Evolutionary conservation across 108 stramenopile genomes (phyloP).

Genomic region (Nitzschia sp.): DNA sequence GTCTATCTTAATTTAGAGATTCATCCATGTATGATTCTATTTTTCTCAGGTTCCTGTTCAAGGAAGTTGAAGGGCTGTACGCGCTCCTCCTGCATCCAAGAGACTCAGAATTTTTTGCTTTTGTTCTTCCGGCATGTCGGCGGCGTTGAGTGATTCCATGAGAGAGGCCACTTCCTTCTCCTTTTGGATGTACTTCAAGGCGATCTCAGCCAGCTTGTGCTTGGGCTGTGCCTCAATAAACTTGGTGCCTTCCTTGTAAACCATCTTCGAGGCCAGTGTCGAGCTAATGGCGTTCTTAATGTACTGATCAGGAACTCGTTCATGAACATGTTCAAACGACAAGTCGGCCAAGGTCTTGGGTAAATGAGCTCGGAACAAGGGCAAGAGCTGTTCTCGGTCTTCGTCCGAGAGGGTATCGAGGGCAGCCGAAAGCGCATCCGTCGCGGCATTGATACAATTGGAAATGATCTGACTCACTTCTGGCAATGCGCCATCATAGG

Average conservation of each 20-base stretch:
- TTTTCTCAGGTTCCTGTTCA: too few relatives aligned
- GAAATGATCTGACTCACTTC: conserved; percentile 88
- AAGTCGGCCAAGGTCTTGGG: conserved; percentile 90
- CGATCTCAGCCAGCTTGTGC: conserved; percentile 68
- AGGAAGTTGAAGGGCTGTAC: conserved; percentile 61
- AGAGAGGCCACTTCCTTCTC: conserved; percentile 77
- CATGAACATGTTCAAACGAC: conserved; percentile 76
- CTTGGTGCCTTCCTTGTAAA: conserved; percentile 96
- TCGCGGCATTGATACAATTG: conserved; percentile 88
- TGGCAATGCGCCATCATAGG: conserved; percentile 80
- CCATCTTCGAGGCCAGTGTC: conserved; percentile 90
- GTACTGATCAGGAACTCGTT: conserved; percentile 89
- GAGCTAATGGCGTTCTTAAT: conserved; percentile 93
- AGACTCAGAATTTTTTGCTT: conserved; percentile 72
- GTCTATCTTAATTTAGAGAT: too few relatives aligned
- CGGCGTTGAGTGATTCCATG: conserved; percentile 50
- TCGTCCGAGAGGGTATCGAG: conserved; percentile 70
- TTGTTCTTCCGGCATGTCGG: conserved; percentile 65
- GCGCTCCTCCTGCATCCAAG: conserved; percentile 82
- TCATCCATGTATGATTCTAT: too few relatives aligned
- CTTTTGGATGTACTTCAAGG: conserved; percentile 76
- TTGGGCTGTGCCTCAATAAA: conserved; percentile 82
- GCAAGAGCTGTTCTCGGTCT: conserved; percentile 71
- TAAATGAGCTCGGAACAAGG: conserved; percentile 86
- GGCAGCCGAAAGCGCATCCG: conserved; percentile 88